phyloP scores from a whole-genome alignment of 2,329 filamentous ascomycete species.

The Zasmidium angulare region DNA sequence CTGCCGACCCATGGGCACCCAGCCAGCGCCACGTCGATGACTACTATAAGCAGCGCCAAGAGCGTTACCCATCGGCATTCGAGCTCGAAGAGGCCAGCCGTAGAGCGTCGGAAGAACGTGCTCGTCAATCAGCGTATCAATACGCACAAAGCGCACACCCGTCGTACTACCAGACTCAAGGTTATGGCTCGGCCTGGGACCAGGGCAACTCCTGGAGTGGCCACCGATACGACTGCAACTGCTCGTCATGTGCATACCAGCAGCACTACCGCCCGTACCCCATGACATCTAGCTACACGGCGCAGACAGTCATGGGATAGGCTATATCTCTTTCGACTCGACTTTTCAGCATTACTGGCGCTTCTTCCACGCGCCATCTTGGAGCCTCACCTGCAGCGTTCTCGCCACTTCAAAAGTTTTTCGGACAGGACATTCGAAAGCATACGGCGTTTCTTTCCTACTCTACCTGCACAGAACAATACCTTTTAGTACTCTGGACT shows the following conservation, averaged over 20 bases:
- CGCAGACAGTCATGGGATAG: slow-evolving; percentile 39
- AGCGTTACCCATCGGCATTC: slow-evolving; percentile 33
- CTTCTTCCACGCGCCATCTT: not conserved
- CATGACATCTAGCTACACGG: slow-evolving; percentile 32
- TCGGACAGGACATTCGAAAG: slow-evolving; percentile 10
- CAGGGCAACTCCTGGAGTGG: slow-evolving; percentile 31
- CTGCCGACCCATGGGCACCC: slow-evolving; percentile 34
- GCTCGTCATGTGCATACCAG: slow-evolving; percentile 35
- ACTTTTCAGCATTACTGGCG: slow-evolving; percentile 5
- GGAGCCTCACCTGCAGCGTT: slow-evolving; percentile 12
- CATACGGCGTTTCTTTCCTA: slow-evolving; percentile 7
- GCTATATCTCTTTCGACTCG: not conserved
- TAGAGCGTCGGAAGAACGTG: slow-evolving; percentile 33
- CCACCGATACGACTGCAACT: slow-evolving; percentile 38
- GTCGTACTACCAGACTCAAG: slow-evolving; percentile 30
- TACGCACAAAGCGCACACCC: slow-evolving; percentile 27
- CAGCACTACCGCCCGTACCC: slow-evolving; percentile 36
- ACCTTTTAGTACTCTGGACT: not conserved
- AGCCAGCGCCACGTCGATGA: slow-evolving; percentile 33
- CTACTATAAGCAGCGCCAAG: slow-evolving; percentile 33
- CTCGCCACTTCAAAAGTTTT: slow-evolving; percentile 15
- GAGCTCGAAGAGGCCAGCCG: slow-evolving; percentile 36
- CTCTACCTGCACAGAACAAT: slow-evolving; percentile 8
- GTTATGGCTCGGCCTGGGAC: slow-evolving; percentile 35
- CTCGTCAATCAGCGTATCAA: slow-evolving; percentile 31